phyloP scores from a whole-genome alignment of 2,329 filamentous ascomycete genomes.

The Calonectria hongkongensis region DNA sequence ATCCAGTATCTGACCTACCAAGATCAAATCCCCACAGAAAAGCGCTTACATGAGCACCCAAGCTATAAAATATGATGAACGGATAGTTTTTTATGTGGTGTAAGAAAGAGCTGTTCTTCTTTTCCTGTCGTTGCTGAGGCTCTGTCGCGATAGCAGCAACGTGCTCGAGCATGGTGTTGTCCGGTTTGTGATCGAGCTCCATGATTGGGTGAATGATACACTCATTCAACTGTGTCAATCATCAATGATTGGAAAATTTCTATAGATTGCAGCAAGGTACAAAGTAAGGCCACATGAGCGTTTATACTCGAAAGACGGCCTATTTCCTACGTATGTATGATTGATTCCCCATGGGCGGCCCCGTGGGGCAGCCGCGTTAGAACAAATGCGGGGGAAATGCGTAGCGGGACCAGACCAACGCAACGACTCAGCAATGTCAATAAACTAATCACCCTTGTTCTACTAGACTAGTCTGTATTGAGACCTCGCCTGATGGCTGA shows the following conservation, averaged over 20 bases:
- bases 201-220: neutral
- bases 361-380: neutral
- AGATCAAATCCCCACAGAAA: slow-evolving; percentile 29
- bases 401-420: neutral
- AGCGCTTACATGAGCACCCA: slow-evolving; percentile 21
- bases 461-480: slow-evolving; percentile 10
- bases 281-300: neutral
- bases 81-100: neutral
- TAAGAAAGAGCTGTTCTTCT: neutral
- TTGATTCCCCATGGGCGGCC: slow-evolving; percentile 3
- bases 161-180: slow-evolving; percentile 1
- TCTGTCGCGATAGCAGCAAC: neutral
- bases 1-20: neutral
- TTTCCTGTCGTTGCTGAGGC: neutral
- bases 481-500: neutral
- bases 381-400: slow-evolving; percentile 2
- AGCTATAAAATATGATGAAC: slow-evolving; percentile 13
- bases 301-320: neutral
- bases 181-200: slow-evolving; percentile 18
- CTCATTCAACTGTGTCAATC: neutral
- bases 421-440: neutral
- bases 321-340: neutral
- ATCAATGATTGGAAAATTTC: neutral
- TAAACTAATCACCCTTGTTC: neutral
- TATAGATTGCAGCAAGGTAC: neutral